Evolutionary conservation across 345 rosid species (phyloP), one percentile per base, ranked within the genome.

Genomic region (Citrus reticulata): DNA sequence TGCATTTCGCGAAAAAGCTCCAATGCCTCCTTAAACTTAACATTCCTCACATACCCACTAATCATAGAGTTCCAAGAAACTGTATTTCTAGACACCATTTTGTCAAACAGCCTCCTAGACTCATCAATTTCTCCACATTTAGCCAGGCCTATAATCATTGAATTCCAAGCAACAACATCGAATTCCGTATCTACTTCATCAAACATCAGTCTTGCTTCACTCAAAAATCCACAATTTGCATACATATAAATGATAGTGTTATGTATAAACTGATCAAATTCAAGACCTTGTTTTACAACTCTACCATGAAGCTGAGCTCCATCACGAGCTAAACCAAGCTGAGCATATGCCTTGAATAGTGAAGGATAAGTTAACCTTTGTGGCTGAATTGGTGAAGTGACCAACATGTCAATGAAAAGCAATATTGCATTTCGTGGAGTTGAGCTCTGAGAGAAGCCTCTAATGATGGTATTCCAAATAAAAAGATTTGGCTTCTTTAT

Each of bases 41-140:
- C 89, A 60, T 85, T 90, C 88, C 93, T 85, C 14, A 90, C 93
- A 83, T 84, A 90, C 74, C 94, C 95, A 81, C 95, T 89, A 7
- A 88, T 84, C 93, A 91, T 89, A 22, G 94, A 84, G 77, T 90
- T 95, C 97, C 98, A 93, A 16, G 98, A 78, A 42, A 91, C 81
- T 30, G 76, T 80, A 72, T 78, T 93, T 76, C 87, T 90, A 20
- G 2, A 34, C 1, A 79, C 71, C 90, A 87, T 91, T 82, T 79
- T 72, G 65, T 90, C 93, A 40, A 95, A 92, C 85, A 93, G 35
- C 27, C 80, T 77, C 55, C 86, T 74, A 0, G 98, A 83, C 42
- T 92, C 77, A 16, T 90, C 91, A 66, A 92, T 72, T 77, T 81
- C 85, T 70, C 95, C 90, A 51, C 78, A 68, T 78, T 86, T 95